phyloP scores from a whole-genome alignment of 306 rosid genomes.

The Vigna nakashimae region DNA sequence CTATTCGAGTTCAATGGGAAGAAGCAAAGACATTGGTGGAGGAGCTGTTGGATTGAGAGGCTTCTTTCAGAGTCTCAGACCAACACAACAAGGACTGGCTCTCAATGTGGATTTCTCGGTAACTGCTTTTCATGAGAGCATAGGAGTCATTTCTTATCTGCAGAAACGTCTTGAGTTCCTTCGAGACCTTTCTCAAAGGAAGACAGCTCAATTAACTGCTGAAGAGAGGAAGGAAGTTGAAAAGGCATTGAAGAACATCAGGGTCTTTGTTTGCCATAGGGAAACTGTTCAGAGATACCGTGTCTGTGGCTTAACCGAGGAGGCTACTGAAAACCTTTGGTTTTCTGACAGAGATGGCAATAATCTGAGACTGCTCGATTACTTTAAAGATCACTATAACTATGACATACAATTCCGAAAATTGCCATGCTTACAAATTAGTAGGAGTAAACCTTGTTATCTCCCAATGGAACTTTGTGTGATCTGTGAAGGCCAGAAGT shows the following conservation, averaged over 20 bases:
- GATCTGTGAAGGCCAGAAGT: conserved; percentile 97
- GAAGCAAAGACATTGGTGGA: conserved; percentile 87
- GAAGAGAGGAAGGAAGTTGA: conserved; percentile 91
- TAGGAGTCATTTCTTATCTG: conserved; percentile 86
- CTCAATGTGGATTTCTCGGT: conserved; percentile 94
- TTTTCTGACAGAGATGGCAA: conserved; percentile 88
- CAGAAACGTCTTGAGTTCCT: conserved; percentile 92
- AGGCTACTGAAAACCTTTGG: conserved; percentile 90
- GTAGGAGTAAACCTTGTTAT: conserved; percentile 94
- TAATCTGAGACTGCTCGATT: conserved; percentile 77
- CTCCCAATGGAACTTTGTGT: conserved; percentile 99
- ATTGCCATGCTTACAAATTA: conserved; percentile 92
- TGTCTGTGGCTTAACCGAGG: conserved; percentile 88
- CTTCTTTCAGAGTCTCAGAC: conserved; percentile 97
- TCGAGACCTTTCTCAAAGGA: conserved; percentile 78
- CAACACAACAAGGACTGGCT: conserved; percentile 96
- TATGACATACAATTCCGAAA: conserved; percentile 87
- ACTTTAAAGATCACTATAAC: conserved; percentile 93
- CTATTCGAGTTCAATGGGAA: conserved; percentile 83
- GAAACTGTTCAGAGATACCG: conserved; percentile 94
- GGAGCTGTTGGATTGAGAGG: conserved; percentile 97
- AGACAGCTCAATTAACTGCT: conserved; percentile 58
- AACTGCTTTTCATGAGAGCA: conserved; percentile 94
- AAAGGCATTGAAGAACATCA: conserved; percentile 83
- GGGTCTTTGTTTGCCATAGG: conserved; percentile 95